Base-by-base conservation (phyloP, 1,284 basidiomycete genomes). In the Ganoderma lingzhi region DNA sequence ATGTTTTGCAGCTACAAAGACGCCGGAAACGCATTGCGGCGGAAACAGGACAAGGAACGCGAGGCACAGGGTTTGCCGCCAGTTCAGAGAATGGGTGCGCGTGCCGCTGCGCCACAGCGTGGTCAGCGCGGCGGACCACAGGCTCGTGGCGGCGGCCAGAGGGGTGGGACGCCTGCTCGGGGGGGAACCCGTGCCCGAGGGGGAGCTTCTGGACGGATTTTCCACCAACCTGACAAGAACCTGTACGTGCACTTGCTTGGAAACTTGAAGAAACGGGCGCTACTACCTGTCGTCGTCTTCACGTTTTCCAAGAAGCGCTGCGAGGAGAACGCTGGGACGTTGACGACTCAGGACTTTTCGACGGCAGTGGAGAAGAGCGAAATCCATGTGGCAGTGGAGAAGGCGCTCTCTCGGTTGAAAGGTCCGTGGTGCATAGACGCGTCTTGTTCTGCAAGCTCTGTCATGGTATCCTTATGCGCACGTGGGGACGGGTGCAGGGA, bases 21-120 rank as follows among this genome's bases (percentile, higher is more conserved):
- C 28, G 97, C 98, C 0, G 89, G 90, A 10, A 96, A 99, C 75
- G 92, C 96, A 1, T 83, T 98, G 28, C 90, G 92, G 65, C 88
- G 96, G 41, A 99, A 98, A 82, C 98, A 99, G 80, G 97, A 99
- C 80, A 99, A 98, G 81, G 97, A 99, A 79, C 88, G 97, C 61
- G 96, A 99, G 82, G 95, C 96, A 0, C 95, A 95, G 1, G 97
- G 96, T 0, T 82, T 98, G 23, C 89, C 93, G 14, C 95, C 95
- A 6, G 88, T 96, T 0, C 91, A 93, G 74, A 88, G 91, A 56
- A 86, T 92, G 14, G 96, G 95, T 44, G 94, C 93, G 3, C 88
- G 94, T 44, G 95, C 93, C 14, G 90, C 89, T 1, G 86, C 89
- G 23, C 83, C 86, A 2, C 88, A 91, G n/a, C 83, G 86, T 2